Evolutionary conservation across 108 stramenopile species (phyloP), one percentile per base, ranked within the genome.

Genomic region (Cyclotella sp.): DNA sequence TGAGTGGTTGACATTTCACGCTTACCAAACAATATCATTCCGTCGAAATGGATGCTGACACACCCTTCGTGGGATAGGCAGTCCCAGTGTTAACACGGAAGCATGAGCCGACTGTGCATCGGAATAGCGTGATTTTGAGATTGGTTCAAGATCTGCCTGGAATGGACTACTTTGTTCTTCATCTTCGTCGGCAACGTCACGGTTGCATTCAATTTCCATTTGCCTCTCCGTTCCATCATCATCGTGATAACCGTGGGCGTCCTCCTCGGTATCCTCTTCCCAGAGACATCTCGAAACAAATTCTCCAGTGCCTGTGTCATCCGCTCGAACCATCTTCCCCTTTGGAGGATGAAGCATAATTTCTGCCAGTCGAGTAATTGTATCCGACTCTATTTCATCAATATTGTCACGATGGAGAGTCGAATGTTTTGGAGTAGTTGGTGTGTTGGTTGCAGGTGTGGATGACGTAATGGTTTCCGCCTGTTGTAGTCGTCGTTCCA

Each of bases 11-110:
- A 2, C 34, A 51, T 51, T 1, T 8, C 16, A 51, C 3, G 19
- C 49, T 51, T 45, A 64, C 63, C 63, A 99, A n/a, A 98, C 98
- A 70, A 99, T 97, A 84, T 99, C 98, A 82, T 96, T 95, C 46
- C 75, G 69, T 43, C 77, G 82, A 86, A 99, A 99, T 24, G 95
- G 96, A 72, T 97, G 90, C 75, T 96, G 95, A 76, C 96, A 98
- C 8, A 94, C 93, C 9, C 89, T 76, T 15, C 91, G 76, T 21
- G 93, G 91, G 42, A 89, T 78, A 34, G 81, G 71, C 42, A 62
- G 43, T n/a, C 89, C 90, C 24, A 89, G 67, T 4, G 63, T 15
- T 12, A 64, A 22, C 14, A 82, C 65, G 63, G 76, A 46, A 13
- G n/a, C 51, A 51, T 73, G 53, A 22, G 72, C 76, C 12, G 55